Conservation (phyloP, 2,329 filamentous ascomycete species). For the Knufia petricola region DNA sequence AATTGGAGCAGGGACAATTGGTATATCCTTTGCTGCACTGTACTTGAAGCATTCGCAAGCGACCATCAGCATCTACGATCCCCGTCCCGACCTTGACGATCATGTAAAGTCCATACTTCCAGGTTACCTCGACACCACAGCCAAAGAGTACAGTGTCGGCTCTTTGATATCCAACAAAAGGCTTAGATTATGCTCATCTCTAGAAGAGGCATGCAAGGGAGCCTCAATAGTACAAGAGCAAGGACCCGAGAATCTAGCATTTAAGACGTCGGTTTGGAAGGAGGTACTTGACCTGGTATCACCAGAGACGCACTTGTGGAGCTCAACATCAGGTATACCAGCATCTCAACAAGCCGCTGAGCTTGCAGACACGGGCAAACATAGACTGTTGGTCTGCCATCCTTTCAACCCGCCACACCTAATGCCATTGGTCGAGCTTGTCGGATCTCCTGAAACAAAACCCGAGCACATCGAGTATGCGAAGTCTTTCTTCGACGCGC, state of each 20-base stretch:
- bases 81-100: conserved; percentile 36
- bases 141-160: conserved; percentile 15
- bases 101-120: conserved; percentile 38
- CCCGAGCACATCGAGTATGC: conserved; percentile 32
- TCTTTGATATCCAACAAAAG: conserved; percentile 22
- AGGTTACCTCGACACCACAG: conserved; percentile 29
- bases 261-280: conserved; percentile 45
- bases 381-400: conserved; percentile 46
- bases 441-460: conserved; percentile 39
- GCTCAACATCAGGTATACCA: conserved; percentile 48
- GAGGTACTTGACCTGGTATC: conserved; percentile 40
- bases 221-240: conserved; percentile 51
- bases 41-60: conserved; percentile 37
- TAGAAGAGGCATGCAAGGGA: conserved; percentile 34
- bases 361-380: conserved; percentile 31
- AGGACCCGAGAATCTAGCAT: conserved; percentile 44
- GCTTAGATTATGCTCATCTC: conserved; percentile 30
- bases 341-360: conserved; percentile 39
- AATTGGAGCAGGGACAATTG: conserved; percentile 38
- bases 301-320: conserved; percentile 44
- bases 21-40: conserved; percentile 47
- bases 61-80: conserved; percentile 42
- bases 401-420: conserved; percentile 55
- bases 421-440: conserved; percentile 52
- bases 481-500: conserved; percentile 69